Evolutionary conservation across 352 stramenopile genomes (phyloP).

Genomic region (Globisporangium echinulatum): DNA sequence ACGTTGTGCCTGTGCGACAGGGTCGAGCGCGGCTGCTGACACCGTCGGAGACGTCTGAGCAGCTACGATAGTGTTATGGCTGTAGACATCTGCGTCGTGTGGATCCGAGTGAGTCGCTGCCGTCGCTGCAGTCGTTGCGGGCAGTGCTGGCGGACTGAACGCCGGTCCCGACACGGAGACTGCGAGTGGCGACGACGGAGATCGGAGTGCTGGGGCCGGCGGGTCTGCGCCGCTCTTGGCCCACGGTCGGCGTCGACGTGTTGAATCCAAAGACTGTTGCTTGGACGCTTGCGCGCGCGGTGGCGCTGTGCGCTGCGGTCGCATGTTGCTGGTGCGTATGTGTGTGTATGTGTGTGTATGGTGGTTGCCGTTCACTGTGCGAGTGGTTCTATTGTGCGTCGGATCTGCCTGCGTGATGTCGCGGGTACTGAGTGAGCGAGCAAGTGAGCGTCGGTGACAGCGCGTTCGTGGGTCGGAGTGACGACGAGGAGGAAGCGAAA

Average conservation of each 20-base stretch:
- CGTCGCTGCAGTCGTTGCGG: neutral
- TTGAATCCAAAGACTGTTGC: neutral
- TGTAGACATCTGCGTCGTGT: neutral
- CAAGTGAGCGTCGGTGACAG: neutral
- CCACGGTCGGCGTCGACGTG: neutral
- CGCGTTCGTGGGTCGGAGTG: neutral
- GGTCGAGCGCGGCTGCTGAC: neutral
- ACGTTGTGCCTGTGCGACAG: neutral
- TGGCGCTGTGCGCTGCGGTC: neutral
- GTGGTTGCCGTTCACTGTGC: too few species aligned
- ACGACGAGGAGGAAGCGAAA: neutral
- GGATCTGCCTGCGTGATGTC: neutral
- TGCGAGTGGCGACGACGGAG: slow-evolving; percentile 7
- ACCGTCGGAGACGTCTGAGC: too few species aligned
- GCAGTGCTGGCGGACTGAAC: neutral
- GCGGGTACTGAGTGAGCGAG: neutral
- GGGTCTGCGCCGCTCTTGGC: neutral
- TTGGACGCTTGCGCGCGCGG: neutral
- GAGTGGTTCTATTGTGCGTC: neutral
- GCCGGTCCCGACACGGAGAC: slow-evolving; percentile 7
- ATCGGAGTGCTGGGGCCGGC: neutral
- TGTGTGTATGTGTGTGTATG: neutral
- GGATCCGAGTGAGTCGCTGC: neutral
- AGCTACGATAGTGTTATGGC: too few species aligned
- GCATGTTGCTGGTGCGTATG: neutral